Percentiles rank a stretch among this genome's conserved stretches.
Evolutionary conservation across 2,329 filamentous ascomycete species (phyloP).

Genomic region (Knufia fluminis): DNA sequence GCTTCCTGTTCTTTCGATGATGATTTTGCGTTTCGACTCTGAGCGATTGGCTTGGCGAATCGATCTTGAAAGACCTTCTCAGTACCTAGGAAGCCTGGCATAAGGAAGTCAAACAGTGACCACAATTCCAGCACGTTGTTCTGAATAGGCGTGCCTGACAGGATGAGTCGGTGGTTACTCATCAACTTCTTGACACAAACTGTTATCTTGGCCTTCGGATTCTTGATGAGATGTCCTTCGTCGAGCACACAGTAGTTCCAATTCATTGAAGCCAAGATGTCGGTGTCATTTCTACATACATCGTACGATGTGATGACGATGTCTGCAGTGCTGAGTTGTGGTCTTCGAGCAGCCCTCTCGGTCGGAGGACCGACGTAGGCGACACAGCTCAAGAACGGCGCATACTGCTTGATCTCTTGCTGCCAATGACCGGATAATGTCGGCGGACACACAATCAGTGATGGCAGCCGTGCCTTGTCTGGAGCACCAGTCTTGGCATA

Average conservation of each 20-base stretch:
- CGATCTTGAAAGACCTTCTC: conserved; percentile 96
- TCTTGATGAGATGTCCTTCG: conserved; percentile 97
- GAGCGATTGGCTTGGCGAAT: conserved; percentile 90
- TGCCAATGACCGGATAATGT: conserved; percentile 98
- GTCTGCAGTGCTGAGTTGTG: conserved; percentile 66
- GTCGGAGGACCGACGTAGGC: conserved; percentile 84
- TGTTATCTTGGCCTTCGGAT: conserved; percentile 92
- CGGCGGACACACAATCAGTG: conserved; percentile 89
- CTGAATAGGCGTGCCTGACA: conserved; percentile 94
- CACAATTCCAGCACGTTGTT: conserved; percentile 96
- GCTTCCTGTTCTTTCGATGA: conserved; percentile 98
- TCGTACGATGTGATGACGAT: conserved; percentile 97
- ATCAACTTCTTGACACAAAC: conserved; percentile 80
- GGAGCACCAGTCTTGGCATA: conserved; percentile 70
- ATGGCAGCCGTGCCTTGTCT: conserved; percentile 73
- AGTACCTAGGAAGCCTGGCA: conserved; percentile 93
- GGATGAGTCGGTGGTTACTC: conserved; percentile 90
- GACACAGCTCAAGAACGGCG: conserved; percentile 81
- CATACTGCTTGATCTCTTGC: conserved; percentile 91
- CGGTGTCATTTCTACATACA: conserved; percentile 92
- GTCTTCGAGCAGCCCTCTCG: conserved; percentile 64
- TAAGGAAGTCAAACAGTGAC: conserved; percentile 97
- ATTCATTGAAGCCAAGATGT: conserved; percentile 68
- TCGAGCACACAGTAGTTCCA: conserved; percentile 98
- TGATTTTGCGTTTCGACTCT: conserved; percentile 89